Base-by-base conservation (phyloP, 805 yeast genomes). In the Spathaspora passalidarum region DNA sequence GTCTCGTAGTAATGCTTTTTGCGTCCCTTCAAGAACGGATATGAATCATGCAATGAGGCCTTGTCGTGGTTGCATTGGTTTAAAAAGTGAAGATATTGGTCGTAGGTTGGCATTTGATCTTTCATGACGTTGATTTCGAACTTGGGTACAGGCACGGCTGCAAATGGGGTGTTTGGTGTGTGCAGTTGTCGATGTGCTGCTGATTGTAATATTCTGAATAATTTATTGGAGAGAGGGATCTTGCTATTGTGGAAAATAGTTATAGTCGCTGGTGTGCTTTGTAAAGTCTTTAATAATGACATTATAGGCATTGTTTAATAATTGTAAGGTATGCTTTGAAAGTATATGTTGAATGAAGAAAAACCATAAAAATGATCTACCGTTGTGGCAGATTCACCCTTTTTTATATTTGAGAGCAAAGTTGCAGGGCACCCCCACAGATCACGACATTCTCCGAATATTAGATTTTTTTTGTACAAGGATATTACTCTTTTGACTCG, bases 231-330 rank as follows among this genome's bases (percentile, higher is more conserved):
- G 21, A 58, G 56, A 3, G 73, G 68, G 36, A 69, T 53, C 32
- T 60, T 62, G 29, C 63, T 53, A 53, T 68, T 68, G 56, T 71
- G 75, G 59, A 71, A 72, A 34, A 72, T 69, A 43, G 68, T 55
- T 38, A 72, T 61, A 8, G 70, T 68, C 38, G 73, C 72, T 5
- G 75, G 74, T 9, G 71, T 59, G 56, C 60, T 56, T 46, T 72
- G 76, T 42, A 72, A 60, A 11, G 74, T 63, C 62, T 63, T 69
- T 56, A 72, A 72, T 49, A 72, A 66, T 26, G 73, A 65, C 72
- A 67, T 68, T 9, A 20, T 23, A 18, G 34, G 34, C 34, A 29
- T 29, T 29, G 34, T 29, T n/a, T 29, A 26, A 13, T 29, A 29
- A 10, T 14, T 29, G 14, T 29, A 29, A 13, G 4, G 16, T 26